Evolutionary conservation across 164 flowering plant species (phyloP), one percentile per base, ranked within the genome.

Genomic region (Aristolochia fimbriata): DNA sequence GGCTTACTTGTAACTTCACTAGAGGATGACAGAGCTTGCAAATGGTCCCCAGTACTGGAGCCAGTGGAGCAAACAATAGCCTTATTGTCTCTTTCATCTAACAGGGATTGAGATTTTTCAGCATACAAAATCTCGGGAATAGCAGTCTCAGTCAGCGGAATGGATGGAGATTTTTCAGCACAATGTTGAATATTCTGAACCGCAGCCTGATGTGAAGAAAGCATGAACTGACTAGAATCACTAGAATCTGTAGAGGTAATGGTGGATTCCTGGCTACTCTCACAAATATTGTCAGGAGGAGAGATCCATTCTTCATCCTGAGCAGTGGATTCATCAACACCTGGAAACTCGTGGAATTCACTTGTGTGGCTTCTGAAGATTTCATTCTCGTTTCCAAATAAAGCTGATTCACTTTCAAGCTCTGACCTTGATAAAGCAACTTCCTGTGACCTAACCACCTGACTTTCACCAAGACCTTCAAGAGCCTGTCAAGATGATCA

Each of bases 381-480:
- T 51, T 76, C 82, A 22, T 53, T 55, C 65, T 77, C 83, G 55
- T 75, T 68, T 55, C 71, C 70, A 64, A 73, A 70, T 43, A 67
- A 77, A 62, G 73, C 25, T 27, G 60, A 71, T 70, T 78, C 79
- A 61, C 50, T 80, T 41, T 61, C 66, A 47, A 80, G 73, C 68
- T 81, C 80, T 52, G 83, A 57, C 74, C 81, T 70, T 27, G 83
- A 72, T 62, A 81, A 59, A 66, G 65, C 69, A 57, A 77, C 70
- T 55, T 74, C 88, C 59, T 79, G 83, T 51, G 94, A 87, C 69
- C 80, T 74, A 61, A 69, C 80, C 65, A 73, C 84, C 69, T 81
- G 83, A 78, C 90, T 87, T 67, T 85, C 98, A 67, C 91, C 97
- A 24, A 87, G 70, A 48, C 94, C 94, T 78, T 89, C 98, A 69